These are phyloP conservation scores for Ramaria rubella DNA, from an alignment of 768 basidiomycete genomes.

Conservation along the genomic window DNA sequence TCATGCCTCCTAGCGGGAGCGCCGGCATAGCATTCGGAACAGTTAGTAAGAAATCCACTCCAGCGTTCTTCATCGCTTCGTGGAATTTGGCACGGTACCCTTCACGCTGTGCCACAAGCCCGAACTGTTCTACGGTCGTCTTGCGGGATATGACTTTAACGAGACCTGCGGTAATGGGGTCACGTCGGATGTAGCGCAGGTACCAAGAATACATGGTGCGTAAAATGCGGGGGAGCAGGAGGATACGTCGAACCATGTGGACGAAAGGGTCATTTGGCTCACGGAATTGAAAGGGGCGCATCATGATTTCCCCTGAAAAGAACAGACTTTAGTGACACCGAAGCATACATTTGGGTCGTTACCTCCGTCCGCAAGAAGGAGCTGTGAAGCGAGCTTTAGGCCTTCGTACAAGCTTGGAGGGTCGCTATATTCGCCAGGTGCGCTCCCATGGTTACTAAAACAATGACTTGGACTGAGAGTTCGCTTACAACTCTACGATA, in stretches of 20 bases:
- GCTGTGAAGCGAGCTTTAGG: conserved; percentile 44
- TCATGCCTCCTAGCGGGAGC: conserved; percentile 44
- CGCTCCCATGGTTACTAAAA: neutral
- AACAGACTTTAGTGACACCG: neutral
- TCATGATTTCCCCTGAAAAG: conserved; percentile 23
- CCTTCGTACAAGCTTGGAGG: conserved; percentile 47
- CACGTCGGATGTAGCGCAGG: conserved; percentile 43
- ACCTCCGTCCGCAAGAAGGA: conserved; percentile 48
- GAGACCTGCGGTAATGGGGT: conserved; percentile 47
- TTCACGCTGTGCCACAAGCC: conserved; percentile 40
- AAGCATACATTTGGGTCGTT: conserved; percentile 7
- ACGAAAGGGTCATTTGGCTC: conserved; percentile 49
- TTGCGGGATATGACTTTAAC: conserved; percentile 45
- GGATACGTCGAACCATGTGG: conserved; percentile 30
- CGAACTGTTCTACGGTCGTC: conserved; percentile 43
- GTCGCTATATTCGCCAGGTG: conserved; percentile 19
- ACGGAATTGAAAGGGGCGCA: conserved; percentile 28
- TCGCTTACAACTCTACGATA: conserved; percentile 46
- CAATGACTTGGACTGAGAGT: neutral
- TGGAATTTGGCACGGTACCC: conserved; percentile 37
- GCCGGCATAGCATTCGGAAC: conserved; percentile 60
- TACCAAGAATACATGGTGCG: conserved; percentile 46
- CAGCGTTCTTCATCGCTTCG: conserved; percentile 34
- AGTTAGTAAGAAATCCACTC: conserved; percentile 57
- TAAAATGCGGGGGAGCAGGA: conserved; percentile 42